Percentiles rank a stretch among this genome's conserved stretches.
phyloP scores from a whole-genome alignment of 2,329 filamentous ascomycete species.

The Tolypocladium inflatum region DNA sequence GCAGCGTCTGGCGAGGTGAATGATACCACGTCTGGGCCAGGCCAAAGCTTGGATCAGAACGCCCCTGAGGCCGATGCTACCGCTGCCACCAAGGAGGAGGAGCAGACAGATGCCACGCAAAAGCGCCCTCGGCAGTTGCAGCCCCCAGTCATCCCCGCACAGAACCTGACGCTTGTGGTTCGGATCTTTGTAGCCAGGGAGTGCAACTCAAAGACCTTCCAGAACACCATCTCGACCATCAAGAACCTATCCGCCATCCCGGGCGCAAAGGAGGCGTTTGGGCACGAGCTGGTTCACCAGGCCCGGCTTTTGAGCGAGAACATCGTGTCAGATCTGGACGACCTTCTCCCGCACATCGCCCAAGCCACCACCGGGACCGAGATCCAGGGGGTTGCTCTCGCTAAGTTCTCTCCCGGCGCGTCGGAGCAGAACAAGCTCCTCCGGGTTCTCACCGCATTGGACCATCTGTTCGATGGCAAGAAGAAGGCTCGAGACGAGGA shows the following conservation, averaged over 20 bases:
- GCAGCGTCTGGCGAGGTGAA: constrained; percentile 6
- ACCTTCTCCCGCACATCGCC: constrained; percentile 77
- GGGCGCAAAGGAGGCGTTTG: constrained; percentile 80
- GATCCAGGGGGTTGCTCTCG: constrained; percentile 85
- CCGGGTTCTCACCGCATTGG: constrained; percentile 83
- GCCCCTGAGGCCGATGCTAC: constrained; percentile 11
- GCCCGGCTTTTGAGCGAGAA: constrained; percentile 76
- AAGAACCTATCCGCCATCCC: constrained; percentile 94
- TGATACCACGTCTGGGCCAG: constrained; percentile 14
- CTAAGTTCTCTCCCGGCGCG: constrained; percentile 91
- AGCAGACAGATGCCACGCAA: constrained; percentile 29
- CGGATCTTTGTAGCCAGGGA: constrained; percentile 94
- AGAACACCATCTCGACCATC: constrained; percentile 95
- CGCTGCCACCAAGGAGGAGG: constrained; percentile 16
- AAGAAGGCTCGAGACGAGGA: constrained; percentile 43
- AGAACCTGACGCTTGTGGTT: constrained; percentile 88
- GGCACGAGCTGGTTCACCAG: constrained; percentile 83
- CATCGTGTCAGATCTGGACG: constrained; percentile 75
- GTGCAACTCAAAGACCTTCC: constrained; percentile 95
- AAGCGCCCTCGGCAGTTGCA: constrained; percentile 53
- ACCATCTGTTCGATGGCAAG: constrained; percentile 89
- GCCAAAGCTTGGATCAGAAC: constrained; percentile 13
- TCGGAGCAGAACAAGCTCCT: constrained; percentile 96
- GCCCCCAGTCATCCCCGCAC: constrained; percentile 76
- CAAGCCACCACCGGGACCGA: constrained; percentile 84